These are phyloP conservation scores for Urostyla sp. DNA, from an alignment of 73 alveolate genomes.

Conservation along the genomic window DNA sequence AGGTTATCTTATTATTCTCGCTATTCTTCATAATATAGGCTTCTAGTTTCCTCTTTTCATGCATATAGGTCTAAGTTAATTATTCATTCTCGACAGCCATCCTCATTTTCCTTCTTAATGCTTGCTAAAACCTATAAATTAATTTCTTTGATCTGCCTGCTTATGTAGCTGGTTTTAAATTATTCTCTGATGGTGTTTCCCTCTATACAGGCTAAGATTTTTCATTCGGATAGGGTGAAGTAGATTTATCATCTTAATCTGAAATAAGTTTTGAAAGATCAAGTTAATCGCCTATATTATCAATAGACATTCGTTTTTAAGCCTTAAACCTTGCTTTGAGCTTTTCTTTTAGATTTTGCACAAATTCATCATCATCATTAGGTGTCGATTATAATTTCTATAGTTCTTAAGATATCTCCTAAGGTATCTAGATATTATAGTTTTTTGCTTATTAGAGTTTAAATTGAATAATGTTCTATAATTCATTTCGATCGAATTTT, in stretches of 20 bases:
- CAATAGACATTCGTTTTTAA: constrained; percentile 17
- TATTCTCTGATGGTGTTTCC: not conserved
- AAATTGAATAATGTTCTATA: constrained; percentile 15
- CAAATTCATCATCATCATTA: no score
- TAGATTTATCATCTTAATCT: not conserved
- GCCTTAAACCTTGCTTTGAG: constrained; percentile 10
- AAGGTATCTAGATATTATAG: not conserved
- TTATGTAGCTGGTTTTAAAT: not conserved
- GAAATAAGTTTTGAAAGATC: not conserved
- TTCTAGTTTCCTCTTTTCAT: constrained; percentile 33
- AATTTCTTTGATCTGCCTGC: no score
- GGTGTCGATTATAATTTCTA: not conserved
- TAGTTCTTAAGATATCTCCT: not conserved
- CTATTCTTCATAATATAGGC: not conserved
- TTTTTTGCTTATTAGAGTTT: not conserved
- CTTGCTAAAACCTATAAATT: constrained; percentile 25
- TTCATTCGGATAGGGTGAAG: not conserved
- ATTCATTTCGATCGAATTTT: not conserved
- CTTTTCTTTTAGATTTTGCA: constrained; percentile 38
- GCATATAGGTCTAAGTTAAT: constrained; percentile 15
- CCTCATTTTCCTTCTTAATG: constrained; percentile 13
- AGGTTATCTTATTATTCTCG: not conserved
- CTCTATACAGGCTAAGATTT: not conserved
- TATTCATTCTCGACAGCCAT: constrained; percentile 41
- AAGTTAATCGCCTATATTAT: not conserved